phyloP scores from a whole-genome alignment of 202 grass and related monocot genomes.

The Carex arenaria region DNA sequence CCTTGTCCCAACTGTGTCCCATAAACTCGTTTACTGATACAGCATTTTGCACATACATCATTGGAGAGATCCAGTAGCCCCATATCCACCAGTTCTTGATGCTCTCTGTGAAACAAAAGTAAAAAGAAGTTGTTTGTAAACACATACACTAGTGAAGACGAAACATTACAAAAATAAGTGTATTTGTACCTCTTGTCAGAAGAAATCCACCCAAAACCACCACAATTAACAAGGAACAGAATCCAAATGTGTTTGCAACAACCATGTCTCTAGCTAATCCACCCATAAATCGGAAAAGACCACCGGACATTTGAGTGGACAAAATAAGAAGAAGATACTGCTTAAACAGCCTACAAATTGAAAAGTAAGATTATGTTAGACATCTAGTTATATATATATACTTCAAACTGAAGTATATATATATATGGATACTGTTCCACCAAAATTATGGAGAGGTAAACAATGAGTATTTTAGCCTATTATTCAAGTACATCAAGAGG shows the following conservation, averaged over 20 bases:
- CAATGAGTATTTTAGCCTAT: too few relatives aligned
- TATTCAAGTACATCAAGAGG: not conserved
- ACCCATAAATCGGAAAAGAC: constrained; percentile 56
- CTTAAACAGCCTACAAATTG: constrained; percentile 57
- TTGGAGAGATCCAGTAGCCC: too few relatives aligned
- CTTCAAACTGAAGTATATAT: not conserved
- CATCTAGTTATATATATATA: not conserved
- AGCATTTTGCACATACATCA: too few relatives aligned
- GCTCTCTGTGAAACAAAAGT: constrained; percentile 28
- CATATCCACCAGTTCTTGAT: too few relatives aligned
- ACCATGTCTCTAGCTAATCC: constrained; percentile 53
- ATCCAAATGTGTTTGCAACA: constrained; percentile 57
- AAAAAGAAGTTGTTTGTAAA: constrained; percentile 2
- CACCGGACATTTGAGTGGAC: constrained; percentile 50
- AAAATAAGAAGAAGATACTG: constrained; percentile 52
- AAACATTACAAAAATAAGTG: not conserved
- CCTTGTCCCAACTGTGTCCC: too few relatives aligned
- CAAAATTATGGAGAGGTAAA: too few relatives aligned
- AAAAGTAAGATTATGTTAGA: not conserved
- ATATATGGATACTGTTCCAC: not conserved
- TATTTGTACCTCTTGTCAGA: constrained; percentile 48
- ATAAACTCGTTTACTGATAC: too few relatives aligned
- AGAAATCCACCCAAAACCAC: constrained; percentile 71
- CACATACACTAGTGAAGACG: not conserved
- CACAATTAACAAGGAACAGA: constrained; percentile 54